A percentile compares a stretch with the other conserved stretches of the same genome.
Evolutionary conservation across 108 stramenopile genomes (phyloP).

Genomic region (Fistulifera pelliculosa): DNA sequence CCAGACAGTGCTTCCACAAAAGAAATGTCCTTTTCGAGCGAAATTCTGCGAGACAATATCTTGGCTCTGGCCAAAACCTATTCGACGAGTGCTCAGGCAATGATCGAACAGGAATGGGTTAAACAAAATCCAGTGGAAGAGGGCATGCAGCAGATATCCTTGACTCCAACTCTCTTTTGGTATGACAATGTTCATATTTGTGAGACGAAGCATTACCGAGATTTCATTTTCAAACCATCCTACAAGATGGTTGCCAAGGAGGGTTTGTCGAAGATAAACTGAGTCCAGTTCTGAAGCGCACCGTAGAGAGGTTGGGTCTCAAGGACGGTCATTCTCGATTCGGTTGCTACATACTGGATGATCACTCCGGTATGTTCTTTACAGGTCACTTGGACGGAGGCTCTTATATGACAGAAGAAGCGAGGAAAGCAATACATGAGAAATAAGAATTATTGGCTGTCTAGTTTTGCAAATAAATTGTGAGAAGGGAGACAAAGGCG

Average conservation of each 20-base stretch:
- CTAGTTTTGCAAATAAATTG: too few relatives aligned
- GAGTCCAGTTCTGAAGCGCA: conserved; percentile 49
- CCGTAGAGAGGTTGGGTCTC: conserved; percentile 60
- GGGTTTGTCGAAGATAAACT: conserved; percentile 80
- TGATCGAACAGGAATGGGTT: not conserved
- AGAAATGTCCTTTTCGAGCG: conserved; percentile 23
- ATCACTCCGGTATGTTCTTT: conserved; percentile 73
- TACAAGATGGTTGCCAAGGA: conserved; percentile 68
- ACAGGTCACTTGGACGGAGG: conserved; percentile 85
- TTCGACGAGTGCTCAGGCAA: conserved; percentile 22
- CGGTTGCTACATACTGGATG: conserved; percentile 78
- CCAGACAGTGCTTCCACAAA: conserved; percentile 37
- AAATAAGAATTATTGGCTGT: not conserved
- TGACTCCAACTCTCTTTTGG: conserved; percentile 83
- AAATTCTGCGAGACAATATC: conserved; percentile 32
- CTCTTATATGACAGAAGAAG: conserved; percentile 21
- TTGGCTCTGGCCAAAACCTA: conserved; percentile 37
- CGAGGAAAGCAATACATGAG: not conserved
- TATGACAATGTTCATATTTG: conserved; percentile 82
- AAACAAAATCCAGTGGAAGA: conserved; percentile 20
- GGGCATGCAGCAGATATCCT: conserved; percentile 43
- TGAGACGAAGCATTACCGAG: conserved; percentile 67
- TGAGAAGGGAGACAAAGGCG: too few relatives aligned
- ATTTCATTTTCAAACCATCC: conserved; percentile 67
- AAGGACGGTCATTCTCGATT: conserved; percentile 56